Percentiles rank a stretch among this genome's conserved stretches.
Conservation (phyloP, 2,329 filamentous ascomycete species). For the Amauroascus verrucosus region DNA sequence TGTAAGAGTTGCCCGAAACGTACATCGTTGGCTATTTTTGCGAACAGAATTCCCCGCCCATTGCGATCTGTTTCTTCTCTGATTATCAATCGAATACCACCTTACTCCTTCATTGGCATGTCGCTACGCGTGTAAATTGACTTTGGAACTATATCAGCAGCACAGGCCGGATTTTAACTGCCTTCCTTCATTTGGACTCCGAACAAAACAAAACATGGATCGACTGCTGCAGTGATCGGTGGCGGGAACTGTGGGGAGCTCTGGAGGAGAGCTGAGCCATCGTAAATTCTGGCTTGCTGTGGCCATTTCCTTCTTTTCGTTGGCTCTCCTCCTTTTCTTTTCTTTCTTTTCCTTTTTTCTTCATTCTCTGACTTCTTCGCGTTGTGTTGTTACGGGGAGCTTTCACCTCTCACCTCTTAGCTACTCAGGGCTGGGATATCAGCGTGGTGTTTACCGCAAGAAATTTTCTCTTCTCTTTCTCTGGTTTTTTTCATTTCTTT, state of each 20-base stretch:
- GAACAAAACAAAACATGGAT: conserved; percentile 8
- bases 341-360: neutral
- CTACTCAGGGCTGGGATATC: too few relatives aligned
- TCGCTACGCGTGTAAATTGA: neutral
- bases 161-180: conserved; percentile 2
- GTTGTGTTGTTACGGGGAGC: neutral
- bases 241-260: conserved; percentile 1
- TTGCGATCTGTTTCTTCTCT: neutral
- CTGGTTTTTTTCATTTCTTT: too few relatives aligned
- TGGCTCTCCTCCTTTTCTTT: neutral
- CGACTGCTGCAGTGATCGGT: conserved; percentile 2
- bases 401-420: too few relatives aligned
- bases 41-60: neutral
- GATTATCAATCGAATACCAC: conserved; percentile 5
- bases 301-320: neutral
- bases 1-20: too few relatives aligned
- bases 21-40: too few relatives aligned
- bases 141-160: conserved; percentile 1
- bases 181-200: conserved; percentile 8
- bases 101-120: neutral
- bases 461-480: too few relatives aligned
- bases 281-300: neutral
- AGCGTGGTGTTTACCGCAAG: too few relatives aligned
- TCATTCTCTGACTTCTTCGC: neutral
- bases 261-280: neutral